Base-by-base conservation (phyloP, 176 grass and related monocot species). In the Zea luxurians region DNA sequence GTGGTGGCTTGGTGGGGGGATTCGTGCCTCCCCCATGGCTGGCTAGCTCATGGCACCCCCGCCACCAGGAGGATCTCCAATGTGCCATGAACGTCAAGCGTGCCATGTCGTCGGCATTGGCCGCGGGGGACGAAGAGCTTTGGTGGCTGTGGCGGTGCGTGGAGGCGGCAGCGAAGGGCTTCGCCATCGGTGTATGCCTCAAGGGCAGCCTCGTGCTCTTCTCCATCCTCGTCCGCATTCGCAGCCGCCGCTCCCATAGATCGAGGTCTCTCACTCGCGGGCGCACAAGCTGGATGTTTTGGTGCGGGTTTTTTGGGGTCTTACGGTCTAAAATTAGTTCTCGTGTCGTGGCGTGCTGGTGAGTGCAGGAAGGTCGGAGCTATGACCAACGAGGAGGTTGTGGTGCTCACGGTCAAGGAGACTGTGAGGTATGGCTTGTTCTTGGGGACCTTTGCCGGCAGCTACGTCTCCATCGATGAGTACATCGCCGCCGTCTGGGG, bases 381-480 rank as follows among this genome's bases (percentile, higher is more conserved):
- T 27, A 90, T 99, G 62, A 92, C 81, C n/a, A 99, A 99, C 82
- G 78, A 90, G 49, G 89, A 99, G 78, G 96, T 90, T 6, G 65
- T 49, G 64, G 44, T 90, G 76, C 60, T 87, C 71, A 89, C 92
- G 47, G 52, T 99, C 44, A 95, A 95, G 83, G 96, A 99, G 89
- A 95, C 92, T 3, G 37, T 88, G 65, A 77, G 96, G 85, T 99
- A 99, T 71, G 96, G 96, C 54, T 61, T 93, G 78, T 99, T 99
- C 83, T 73, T 99, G 37, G 92, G 96, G 59, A 89, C 90, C 18
- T 92, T 99, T 82, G 96, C 88, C n/a, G 96, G 96, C 27, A 87
- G 87, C 70, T 99, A 83, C 83, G 92, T 90, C 86, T 99, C 92
- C 16, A 88, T 99, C 17, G 92, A 99, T 20, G 96, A 99, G 79